Percentiles rank a stretch among this genome's conserved stretches.
These are phyloP conservation scores for Pilobolus umbonatus DNA, from an alignment of 192 early-diverging fungal genomes.

Conservation along the genomic window DNA sequence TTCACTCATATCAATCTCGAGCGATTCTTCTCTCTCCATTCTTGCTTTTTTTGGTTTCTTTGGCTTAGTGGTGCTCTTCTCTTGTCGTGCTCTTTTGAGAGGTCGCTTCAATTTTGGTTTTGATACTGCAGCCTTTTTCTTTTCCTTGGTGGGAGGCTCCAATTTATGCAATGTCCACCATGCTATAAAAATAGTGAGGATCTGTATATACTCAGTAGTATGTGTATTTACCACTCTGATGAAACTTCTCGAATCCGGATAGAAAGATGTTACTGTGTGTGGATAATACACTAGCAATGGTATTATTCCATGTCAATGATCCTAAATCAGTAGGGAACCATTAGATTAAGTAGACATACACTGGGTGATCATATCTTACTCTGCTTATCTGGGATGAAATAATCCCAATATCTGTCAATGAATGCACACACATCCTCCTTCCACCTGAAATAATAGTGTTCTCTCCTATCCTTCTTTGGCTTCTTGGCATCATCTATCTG, in stretches of 20 bases:
- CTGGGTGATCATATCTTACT: conserved; percentile 38
- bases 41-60: conserved; percentile 1
- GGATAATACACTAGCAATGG: conserved; percentile 76
- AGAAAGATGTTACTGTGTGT: conserved; percentile 70
- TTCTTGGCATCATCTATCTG: conserved; percentile 33
- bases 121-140: neutral
- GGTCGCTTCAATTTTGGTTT: conserved; percentile 22
- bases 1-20: conserved; percentile 2
- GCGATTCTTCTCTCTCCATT: conserved; percentile 1
- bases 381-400: conserved; percentile 60
- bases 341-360: neutral
- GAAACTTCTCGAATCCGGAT: conserved; percentile 68
- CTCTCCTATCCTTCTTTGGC: conserved; percentile 28
- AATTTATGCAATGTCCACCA: conserved; percentile 49
- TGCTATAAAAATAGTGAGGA: conserved; percentile 28
- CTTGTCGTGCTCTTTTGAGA: conserved; percentile 10
- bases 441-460: conserved; percentile 70
- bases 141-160: conserved; percentile 38
- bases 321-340: conserved; percentile 32
- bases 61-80: neutral
- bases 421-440: conserved; percentile 77
- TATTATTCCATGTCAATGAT: conserved; percentile 82
- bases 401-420: conserved; percentile 72
- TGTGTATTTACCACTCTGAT: conserved; percentile 58
- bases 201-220: conserved; percentile 16